Base-by-base conservation (phyloP, 768 basidiomycete species). In the Pilatotrama ljubarskyi region DNA sequence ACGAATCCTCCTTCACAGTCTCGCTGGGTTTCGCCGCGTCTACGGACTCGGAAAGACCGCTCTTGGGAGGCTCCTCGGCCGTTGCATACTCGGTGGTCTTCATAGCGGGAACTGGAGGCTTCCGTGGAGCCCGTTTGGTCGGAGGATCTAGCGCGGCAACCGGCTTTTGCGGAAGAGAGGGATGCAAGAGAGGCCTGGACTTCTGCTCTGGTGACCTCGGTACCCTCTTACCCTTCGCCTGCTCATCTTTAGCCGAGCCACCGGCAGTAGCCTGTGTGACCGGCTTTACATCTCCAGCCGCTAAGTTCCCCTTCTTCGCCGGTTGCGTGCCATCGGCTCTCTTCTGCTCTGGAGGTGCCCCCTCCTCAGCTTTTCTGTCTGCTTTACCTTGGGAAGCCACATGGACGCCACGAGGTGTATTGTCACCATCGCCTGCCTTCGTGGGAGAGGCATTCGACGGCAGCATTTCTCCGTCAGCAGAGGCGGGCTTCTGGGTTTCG, bases 131-230 rank as follows among this genome's bases (percentile, higher is more conserved):
- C 6, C 47, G 61, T 61, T 54, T 63, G 59, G 25, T 51, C 35
- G 51, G 35, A 49, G 50, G 46, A 62, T 55, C 70, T 49, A 62
- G 65, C 22, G 69, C 56, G 24, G 72, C 61, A 5, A 68, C 68
- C 7, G 82, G 83, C 66, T 83, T 83, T 2, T 73, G 69, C 32
- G 82, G 80, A 41, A 83, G 72, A 13, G 80, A 80, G 2, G 80
- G 79, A 58, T 82, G 80, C 4, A 77, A 66, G 8, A 74, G 69
- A n/a, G 51, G 53, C 58, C 62, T 37, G 65, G 54, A 43, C 61
- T 56, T 66, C 52, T 66, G 43, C 50, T 55, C 46, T 58, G 56
- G 61, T 29, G 54, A 54, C 14, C 54, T 49, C 24, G 62, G 47
- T 24, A 44, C 18, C 47, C 56, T 25, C n/a, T 63, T 60, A 5